A percentile compares a stretch with the other conserved stretches of the same genome.
These are phyloP conservation scores for Austroboletus novae-zelandiae DNA, from an alignment of 1,284 basidiomycete species.

Conservation along the genomic window DNA sequence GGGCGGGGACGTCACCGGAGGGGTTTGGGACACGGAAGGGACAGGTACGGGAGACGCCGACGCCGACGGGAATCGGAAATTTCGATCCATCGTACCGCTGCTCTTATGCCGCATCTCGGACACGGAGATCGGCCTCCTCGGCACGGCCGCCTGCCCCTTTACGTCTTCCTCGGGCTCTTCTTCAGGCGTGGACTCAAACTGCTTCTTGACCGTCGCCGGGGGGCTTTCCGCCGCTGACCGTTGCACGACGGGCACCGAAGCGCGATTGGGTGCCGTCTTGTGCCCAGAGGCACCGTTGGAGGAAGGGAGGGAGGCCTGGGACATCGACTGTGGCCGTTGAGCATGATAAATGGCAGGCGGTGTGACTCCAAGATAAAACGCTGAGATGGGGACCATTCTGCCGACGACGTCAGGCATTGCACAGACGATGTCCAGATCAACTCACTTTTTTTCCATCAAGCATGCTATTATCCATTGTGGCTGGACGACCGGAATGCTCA, in stretches of 20 bases:
- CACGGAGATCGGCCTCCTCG: conserved; percentile 12
- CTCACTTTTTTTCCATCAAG: conserved; percentile 75
- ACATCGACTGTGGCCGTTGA: conserved; percentile 72
- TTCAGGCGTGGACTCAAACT: conserved; percentile 51
- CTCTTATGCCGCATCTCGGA: conserved; percentile 41
- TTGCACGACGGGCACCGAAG: conserved; percentile 24
- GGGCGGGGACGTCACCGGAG: conserved; percentile 9
- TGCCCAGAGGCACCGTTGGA: conserved; percentile 36
- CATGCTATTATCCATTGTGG: conserved; percentile 91
- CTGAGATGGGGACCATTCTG: conserved; percentile 85
- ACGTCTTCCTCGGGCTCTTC: conserved; percentile 38
- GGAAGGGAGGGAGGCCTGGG: conserved; percentile 54
- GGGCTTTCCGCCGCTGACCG: conserved; percentile 18
- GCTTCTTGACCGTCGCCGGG: conserved; percentile 12
- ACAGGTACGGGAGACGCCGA: conserved; percentile 26
- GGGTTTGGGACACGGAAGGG: conserved; percentile 9
- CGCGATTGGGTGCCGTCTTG: conserved; percentile 32
- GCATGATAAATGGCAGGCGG: conserved; percentile 46
- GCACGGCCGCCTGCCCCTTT: conserved; percentile 1
- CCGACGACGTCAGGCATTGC: neutral
- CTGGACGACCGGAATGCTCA: conserved; percentile 88
- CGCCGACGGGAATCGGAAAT: conserved; percentile 67
- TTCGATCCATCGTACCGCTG: conserved; percentile 70
- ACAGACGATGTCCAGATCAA: conserved; percentile 5
- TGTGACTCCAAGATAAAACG: conserved; percentile 75